A percentile compares a stretch with the other conserved stretches of the same genome.
Conservation (phyloP, 345 rosid species). For the Lepidium sativum region DNA sequence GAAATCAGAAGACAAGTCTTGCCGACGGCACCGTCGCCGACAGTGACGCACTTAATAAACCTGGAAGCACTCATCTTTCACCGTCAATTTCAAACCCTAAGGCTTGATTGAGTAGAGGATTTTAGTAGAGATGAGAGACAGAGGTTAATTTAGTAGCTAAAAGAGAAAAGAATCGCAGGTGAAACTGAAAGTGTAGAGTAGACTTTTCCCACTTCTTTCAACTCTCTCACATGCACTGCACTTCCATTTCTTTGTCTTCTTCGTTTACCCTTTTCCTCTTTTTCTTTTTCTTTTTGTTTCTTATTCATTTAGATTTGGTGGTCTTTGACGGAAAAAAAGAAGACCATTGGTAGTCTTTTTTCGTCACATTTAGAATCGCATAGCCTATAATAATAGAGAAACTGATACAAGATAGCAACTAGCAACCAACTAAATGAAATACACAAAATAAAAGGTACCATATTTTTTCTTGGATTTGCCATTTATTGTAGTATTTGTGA, state of each 20-base stretch:
- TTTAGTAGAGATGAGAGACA: background rate
- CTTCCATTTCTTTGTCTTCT: background rate
- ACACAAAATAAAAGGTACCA: no score
- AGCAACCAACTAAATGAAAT: no score
- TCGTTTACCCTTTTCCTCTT: no score
- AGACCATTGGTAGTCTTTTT: no score
- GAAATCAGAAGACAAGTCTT: slow-evolving; percentile 59
- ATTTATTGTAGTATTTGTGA: no score
- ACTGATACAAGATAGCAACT: no score
- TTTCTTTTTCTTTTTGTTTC: no score
- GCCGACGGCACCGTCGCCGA: slow-evolving; percentile 80
- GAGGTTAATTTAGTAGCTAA: background rate
- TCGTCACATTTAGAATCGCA: no score
- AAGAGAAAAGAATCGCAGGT: background rate
- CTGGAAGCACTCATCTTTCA: slow-evolving; percentile 33
- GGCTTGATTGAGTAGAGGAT: background rate
- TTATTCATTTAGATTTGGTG: no score
- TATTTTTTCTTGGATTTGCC: no score
- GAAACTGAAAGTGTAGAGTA: background rate
- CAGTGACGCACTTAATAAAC: slow-evolving; percentile 51
- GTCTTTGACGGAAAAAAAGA: no score
- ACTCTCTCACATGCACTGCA: background rate
- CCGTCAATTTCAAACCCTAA: slow-evolving; percentile 10
- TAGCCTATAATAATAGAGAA: no score
- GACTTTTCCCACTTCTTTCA: background rate